Base-by-base conservation (phyloP, 1,284 basidiomycete species). In the Ceratobasidium sp. region DNA sequence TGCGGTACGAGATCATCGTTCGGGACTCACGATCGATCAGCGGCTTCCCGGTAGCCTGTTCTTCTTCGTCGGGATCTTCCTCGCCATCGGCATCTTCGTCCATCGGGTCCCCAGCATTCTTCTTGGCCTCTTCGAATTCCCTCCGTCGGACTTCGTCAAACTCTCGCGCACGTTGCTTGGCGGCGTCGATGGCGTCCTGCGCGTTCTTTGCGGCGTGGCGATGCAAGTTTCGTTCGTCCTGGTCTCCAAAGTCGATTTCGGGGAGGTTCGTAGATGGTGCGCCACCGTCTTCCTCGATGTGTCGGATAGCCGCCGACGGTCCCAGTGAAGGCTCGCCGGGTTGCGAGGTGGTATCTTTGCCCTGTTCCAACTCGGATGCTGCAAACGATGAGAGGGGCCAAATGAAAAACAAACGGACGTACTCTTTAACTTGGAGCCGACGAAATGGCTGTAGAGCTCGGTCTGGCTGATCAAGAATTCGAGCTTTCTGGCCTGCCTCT, bases 381-480 rank as follows among this genome's bases (percentile, higher is more conserved):
- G 31, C 20, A 45, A 58, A 68, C 15, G 32, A 52, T 29, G 22
- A 20, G 42, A 34, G 34, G 34, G 3, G 17, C n/a, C 32, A 32
- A 35, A 57, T 29, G 52, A 68, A 13, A 32, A 32, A 68, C 8
- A 17, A 68, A 12, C 31, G 57, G 22, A 62, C 60, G 1, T 42
- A 71, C 70, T 71, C 56, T 71, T 71, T 40, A 71, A 86, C 82
- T 99, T 99, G 80, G 90, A 98, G 43, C 97, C 96, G 70, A 99
- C 94, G 83, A 99, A 99, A 82, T 99, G 97, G 74, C 94, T 97
- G 81, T 99, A 99, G 12, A 99, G 86, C 79, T 99, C 97, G 12
- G 97, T 99, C 80, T 99, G 97, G 71, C 94, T 98, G 80, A 99
- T 96, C 79, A 99, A 83, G 83, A 99, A 99, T 81, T 99, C 98